A percentile compares a stretch with the other conserved stretches of the same genome.
Conservation (phyloP, 2,329 filamentous ascomycete genomes). For the Fusarium sp. region DNA sequence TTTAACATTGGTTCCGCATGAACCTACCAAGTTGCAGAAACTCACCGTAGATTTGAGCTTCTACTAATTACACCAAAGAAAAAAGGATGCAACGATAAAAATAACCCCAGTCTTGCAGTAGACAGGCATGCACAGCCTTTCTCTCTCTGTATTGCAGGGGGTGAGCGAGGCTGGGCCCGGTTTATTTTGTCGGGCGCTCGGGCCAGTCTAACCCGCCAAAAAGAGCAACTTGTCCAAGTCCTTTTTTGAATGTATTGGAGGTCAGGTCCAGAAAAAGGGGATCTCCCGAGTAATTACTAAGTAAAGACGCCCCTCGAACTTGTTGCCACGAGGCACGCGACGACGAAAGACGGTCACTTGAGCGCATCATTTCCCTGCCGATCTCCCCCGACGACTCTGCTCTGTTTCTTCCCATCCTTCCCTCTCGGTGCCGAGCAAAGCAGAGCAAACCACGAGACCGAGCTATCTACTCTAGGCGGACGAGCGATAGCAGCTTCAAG, state of each 20-base stretch:
- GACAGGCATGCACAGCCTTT: not conserved
- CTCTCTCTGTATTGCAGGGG: not conserved
- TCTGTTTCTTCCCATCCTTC: not conserved
- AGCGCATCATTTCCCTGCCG: not conserved
- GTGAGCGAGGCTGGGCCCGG: conserved; percentile 10
- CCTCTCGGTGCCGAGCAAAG: not conserved
- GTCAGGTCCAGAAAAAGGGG: conserved; percentile 42
- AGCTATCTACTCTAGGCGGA: conserved; percentile 1
- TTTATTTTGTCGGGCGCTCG: conserved; percentile 45
- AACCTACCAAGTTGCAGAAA: not conserved
- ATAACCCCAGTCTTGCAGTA: not conserved
- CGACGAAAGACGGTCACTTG: conserved; percentile 19
- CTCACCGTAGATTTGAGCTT: not conserved
- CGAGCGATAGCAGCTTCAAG: conserved; percentile 5
- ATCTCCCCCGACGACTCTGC: not conserved
- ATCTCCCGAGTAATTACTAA: conserved; percentile 41
- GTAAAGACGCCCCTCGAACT: conserved; percentile 20
- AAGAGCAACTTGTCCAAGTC: conserved; percentile 42
- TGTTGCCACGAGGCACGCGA: conserved; percentile 38
- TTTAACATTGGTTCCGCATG: not conserved
- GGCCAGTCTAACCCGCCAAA: conserved; percentile 41
- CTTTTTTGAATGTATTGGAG: conserved; percentile 40
- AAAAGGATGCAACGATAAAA: not conserved
- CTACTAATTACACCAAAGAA: not conserved
- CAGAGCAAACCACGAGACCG: conserved; percentile 9